Percentiles rank a stretch among this genome's conserved stretches.
Evolutionary conservation across 2,329 filamentous ascomycete genomes (phyloP).

Genomic region (Phialemonium atrogriseum): DNA sequence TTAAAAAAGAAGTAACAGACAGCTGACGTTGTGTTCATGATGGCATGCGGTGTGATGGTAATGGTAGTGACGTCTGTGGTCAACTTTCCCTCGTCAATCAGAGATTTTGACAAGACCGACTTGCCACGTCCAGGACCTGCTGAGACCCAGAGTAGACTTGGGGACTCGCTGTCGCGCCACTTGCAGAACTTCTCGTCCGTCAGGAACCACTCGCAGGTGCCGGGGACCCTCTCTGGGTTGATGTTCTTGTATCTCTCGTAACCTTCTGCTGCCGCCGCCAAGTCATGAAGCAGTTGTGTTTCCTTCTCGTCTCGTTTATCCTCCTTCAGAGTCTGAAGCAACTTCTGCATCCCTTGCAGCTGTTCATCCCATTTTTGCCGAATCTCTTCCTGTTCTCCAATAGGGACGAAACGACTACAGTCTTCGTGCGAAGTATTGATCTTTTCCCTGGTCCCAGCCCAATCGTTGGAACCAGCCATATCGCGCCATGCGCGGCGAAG

Average conservation of each 20-base stretch:
- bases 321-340: no score
- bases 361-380: slow-evolving; percentile 1
- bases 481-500: slow-evolving; percentile 10
- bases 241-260: slow-evolving; percentile 20
- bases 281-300: no score
- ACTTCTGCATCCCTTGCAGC: slow-evolving; percentile 8
- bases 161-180: slow-evolving; percentile 16
- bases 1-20: slow-evolving; percentile 28
- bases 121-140: slow-evolving; percentile 25
- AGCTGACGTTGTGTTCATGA: no score
- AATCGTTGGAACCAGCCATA: slow-evolving; percentile 2
- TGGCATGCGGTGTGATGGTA: no score
- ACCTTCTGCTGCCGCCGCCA: no score
- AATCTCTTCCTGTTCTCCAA: slow-evolving; percentile 2
- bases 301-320: no score
- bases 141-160: slow-evolving; percentile 21
- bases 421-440: slow-evolving; percentile 3
- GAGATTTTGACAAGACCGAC: slow-evolving; percentile 18
- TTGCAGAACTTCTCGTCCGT: slow-evolving; percentile 14
- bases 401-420: neutral
- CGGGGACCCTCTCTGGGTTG: slow-evolving; percentile 16
- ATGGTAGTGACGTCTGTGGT: slow-evolving; percentile 11
- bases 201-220: slow-evolving; percentile 26
- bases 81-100: slow-evolving; percentile 20
- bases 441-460: slow-evolving; percentile 5